These are phyloP conservation scores for Candida neerlandica DNA, from an alignment of 1,139 yeast genomes.

Conservation along the genomic window DNA sequence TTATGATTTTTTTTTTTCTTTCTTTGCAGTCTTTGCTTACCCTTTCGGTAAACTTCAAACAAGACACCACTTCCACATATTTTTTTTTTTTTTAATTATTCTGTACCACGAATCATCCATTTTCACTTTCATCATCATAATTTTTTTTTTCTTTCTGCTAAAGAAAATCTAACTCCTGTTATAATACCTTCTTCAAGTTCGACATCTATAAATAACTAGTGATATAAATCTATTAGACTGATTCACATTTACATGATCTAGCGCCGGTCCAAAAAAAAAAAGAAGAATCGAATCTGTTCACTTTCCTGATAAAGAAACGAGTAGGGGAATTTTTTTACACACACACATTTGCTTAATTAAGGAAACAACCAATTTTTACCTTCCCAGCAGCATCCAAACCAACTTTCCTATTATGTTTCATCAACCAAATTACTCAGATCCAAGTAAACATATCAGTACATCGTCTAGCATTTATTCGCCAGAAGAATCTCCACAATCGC, in stretches of 20 bases:
- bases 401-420: conserved; percentile 5
- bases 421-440: conserved; percentile 9
- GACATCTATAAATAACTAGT: no score
- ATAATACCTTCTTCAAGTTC: no score
- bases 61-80: neutral
- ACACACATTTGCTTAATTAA: neutral
- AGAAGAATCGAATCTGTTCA: no score
- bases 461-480: conserved; percentile 38
- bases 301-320: no score
- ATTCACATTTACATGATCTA: no score
- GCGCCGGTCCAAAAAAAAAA: no score
- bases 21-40: neutral
- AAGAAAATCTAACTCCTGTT: no score
- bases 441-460: conserved; percentile 26
- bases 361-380: neutral
- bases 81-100: neutral
- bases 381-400: neutral
- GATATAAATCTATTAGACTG: no score
- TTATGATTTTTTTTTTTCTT: neutral
- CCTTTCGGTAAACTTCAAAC: neutral
- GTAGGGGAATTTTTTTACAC: no score
- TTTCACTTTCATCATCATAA: neutral
- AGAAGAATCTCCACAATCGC: conserved; percentile 3
- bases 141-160: neutral
- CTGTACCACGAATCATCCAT: neutral